These are phyloP conservation scores for Quillaja saponaria DNA, from an alignment of 306 rosid genomes.

Conservation along the genomic window DNA sequence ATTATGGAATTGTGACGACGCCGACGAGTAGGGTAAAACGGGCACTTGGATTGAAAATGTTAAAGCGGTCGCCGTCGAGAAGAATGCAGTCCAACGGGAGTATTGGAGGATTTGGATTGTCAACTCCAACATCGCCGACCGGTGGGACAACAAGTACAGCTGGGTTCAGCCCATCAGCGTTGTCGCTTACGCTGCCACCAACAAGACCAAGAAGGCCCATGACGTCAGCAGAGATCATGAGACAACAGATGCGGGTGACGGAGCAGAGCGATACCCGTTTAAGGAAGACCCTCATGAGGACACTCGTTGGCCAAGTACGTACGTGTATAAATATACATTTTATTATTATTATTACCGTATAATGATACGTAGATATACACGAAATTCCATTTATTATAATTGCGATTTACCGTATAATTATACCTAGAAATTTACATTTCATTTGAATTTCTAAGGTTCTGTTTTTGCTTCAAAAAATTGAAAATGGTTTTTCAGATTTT, in stretches of 20 bases:
- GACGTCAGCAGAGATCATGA: conserved; percentile 99
- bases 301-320: conserved; percentile 93
- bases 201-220: conserved; percentile 76
- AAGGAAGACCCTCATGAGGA: conserved; percentile 79
- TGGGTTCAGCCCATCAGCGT: conserved; percentile 36
- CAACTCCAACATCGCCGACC: conserved; percentile 51
- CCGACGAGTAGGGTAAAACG: conserved; percentile 78
- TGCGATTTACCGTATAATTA: too few species aligned
- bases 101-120: conserved; percentile 32
- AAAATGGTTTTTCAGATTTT: neutral
- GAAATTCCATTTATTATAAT: too few species aligned
- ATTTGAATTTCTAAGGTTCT: too few species aligned
- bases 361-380: too few species aligned
- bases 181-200: conserved; percentile 33
- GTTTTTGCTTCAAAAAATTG: too few species aligned
- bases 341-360: neutral
- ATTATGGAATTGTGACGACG: conserved; percentile 58
- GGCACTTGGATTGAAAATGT: conserved; percentile 78
- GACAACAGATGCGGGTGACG: conserved; percentile 89
- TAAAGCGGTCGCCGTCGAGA: conserved; percentile 82
- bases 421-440: too few species aligned
- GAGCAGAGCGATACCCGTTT: conserved; percentile 84
- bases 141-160: neutral
- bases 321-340: neutral
- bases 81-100: conserved; percentile 59